A percentile compares a stretch with the other conserved stretches of the same genome.
phyloP scores from a whole-genome alignment of 495 filamentous ascomycete genomes.

The Chaetomidium leptoderma region DNA sequence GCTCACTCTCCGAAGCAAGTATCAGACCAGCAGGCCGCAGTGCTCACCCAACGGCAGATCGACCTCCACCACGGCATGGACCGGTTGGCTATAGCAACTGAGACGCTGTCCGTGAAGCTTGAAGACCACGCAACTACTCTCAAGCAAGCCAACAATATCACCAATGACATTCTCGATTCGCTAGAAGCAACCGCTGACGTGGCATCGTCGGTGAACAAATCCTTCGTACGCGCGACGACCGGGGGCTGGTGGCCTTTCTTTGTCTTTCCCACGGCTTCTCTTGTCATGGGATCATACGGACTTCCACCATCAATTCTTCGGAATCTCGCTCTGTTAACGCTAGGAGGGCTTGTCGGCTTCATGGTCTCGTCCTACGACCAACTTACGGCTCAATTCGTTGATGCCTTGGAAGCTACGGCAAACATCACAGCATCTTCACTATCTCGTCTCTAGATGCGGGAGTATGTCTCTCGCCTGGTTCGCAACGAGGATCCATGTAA shows the following conservation, averaged over 20 bases:
- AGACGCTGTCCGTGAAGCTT: slow-evolving; percentile 28
- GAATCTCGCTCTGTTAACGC: slow-evolving; percentile 38
- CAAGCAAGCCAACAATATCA: slow-evolving; percentile 37
- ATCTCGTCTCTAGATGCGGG: background rate
- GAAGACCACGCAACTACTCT: slow-evolving; percentile 33
- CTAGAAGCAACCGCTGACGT: slow-evolving; percentile 35
- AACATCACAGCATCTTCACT: background rate
- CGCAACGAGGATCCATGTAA: background rate
- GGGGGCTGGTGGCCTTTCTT: slow-evolving; percentile 44
- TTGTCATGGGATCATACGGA: slow-evolving; percentile 46
- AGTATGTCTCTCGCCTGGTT: background rate
- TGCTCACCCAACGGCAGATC: slow-evolving; percentile 36
- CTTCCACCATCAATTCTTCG: slow-evolving; percentile 40
- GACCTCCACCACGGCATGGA: slow-evolving; percentile 41
- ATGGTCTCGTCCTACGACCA: slow-evolving; percentile 20
- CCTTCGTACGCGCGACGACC: slow-evolving; percentile 20
- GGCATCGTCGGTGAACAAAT: slow-evolving; percentile 28
- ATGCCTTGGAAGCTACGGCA: background rate
- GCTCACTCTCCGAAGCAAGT: slow-evolving; percentile 32
- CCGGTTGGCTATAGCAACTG: slow-evolving; percentile 31
- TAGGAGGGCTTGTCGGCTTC: slow-evolving; percentile 34
- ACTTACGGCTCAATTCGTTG: slow-evolving; percentile 15
- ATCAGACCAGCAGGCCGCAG: slow-evolving; percentile 30
- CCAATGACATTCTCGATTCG: slow-evolving; percentile 37
- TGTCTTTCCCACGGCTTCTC: slow-evolving; percentile 39